A percentile compares a stretch with the other conserved stretches of the same genome.
phyloP scores from a whole-genome alignment of 345 rosid species.

The Bruguiera gymnorhiza region DNA sequence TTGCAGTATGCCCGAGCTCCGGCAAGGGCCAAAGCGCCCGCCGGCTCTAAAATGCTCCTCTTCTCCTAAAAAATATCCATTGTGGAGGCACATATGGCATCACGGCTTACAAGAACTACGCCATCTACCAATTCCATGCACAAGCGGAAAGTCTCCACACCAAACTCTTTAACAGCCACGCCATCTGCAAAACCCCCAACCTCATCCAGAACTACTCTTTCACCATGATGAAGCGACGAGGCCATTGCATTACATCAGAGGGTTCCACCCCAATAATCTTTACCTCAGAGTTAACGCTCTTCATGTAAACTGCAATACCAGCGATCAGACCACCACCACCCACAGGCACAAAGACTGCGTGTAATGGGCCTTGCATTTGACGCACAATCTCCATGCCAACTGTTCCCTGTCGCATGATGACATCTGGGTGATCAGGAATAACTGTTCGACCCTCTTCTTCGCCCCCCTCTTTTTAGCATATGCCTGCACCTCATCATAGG shows the following conservation, averaged over 20 bases:
- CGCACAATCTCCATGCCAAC: constrained; percentile 93
- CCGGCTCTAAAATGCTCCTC: constrained; percentile 89
- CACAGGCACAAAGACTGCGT: constrained; percentile 92
- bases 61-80: constrained; percentile 99
- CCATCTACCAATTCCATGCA: constrained; percentile 85
- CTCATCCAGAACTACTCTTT: constrained; percentile 76
- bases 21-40: constrained; percentile 92
- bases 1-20: constrained; percentile 97
- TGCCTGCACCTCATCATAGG: constrained; percentile 86
- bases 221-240: constrained; percentile 79
- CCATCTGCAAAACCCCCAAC: constrained; percentile 99
- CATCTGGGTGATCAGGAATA: constrained; percentile 94
- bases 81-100: constrained; percentile 94
- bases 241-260: constrained; percentile 97
- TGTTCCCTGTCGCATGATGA: constrained; percentile 93
- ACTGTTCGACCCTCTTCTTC: constrained; percentile 65
- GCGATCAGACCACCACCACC: constrained; percentile 97
- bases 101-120: constrained; percentile 90
- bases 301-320: constrained; percentile 94
- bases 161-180: constrained; percentile 95
- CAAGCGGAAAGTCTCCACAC: constrained; percentile 80
- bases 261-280: constrained; percentile 98
- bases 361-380: constrained; percentile 64
- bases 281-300: constrained; percentile 85
- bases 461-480: constrained; percentile 67